Evolutionary conservation across 257 asterid species (phyloP), one percentile per base, ranked within the genome.

Genomic region (Mitragyna speciosa): DNA sequence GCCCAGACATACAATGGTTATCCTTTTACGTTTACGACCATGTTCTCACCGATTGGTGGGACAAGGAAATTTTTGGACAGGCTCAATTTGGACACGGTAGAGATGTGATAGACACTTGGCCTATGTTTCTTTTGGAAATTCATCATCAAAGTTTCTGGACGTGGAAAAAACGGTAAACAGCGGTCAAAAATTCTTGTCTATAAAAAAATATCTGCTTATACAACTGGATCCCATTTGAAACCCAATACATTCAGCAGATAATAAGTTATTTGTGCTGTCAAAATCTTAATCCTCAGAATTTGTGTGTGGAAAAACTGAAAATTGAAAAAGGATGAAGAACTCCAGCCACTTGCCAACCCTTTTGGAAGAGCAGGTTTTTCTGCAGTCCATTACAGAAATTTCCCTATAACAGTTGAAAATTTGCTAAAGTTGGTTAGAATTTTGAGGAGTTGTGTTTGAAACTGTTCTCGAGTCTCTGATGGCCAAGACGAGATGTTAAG

Each of bases 21-120:
- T 76, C 73, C 1, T 19, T 12, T 43, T 69, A 28, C 6, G 72
- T 41, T 33, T 20, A 17, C 11, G 72, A 56, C 72, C 72, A 41
- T 71, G 64, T 79, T 79, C 72, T 71, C 36, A 39, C n/a, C 70
- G 2, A 39, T 47, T 22, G 59, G 78, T 31, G 47, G 48, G 73
- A 54, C 71, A 19, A 24, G 24, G 33, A 39, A 31, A 59, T 26
- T 79, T 79, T 72, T 79, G 82, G 77, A 58, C 72, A 41, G 43
- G 48, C 47, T 72, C 73, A 30, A 43, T 43, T 65, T 43, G 66
- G 47, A 45, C 73, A 28, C 61, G 82, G 33, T 30, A 22, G 61
- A 45, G 61, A 58, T 71, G 70, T 70, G 77, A 63, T 48, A n/a
- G 70, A 19, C 59, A 5, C 72, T 67, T 67, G 70, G n/a, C 47